These are phyloP conservation scores for Phytopythium vexans DNA, from an alignment of 352 stramenopile genomes.

Conservation along the genomic window DNA sequence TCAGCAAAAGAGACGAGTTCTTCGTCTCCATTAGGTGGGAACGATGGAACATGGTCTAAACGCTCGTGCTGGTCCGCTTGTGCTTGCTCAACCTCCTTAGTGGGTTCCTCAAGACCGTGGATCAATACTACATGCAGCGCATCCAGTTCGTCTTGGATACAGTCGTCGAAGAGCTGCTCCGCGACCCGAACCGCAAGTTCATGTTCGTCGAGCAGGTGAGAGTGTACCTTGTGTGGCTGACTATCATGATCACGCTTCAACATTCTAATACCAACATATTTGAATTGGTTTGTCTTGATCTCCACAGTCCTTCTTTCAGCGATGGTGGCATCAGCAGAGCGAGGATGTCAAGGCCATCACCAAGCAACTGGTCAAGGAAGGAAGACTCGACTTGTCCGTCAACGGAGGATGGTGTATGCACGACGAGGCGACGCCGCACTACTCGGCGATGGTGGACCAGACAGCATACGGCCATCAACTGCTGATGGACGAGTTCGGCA, in stretches of 20 bases:
- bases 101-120: slow-evolving; percentile 95
- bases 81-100: too few relatives aligned
- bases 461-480: slow-evolving; percentile 96
- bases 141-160: slow-evolving; percentile 97
- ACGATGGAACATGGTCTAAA: too few relatives aligned
- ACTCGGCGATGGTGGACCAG: slow-evolving; percentile 98
- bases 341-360: slow-evolving; percentile 67
- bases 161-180: slow-evolving; percentile 81
- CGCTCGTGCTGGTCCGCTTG: too few relatives aligned
- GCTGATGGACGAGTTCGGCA: slow-evolving; percentile 92
- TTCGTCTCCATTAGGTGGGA: too few relatives aligned
- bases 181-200: slow-evolving; percentile 91
- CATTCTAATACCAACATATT: too few relatives aligned
- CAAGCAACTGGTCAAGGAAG: slow-evolving; percentile 86
- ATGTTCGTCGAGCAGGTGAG: slow-evolving; percentile 96
- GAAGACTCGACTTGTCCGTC: slow-evolving; percentile 90
- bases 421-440: slow-evolving; percentile 96
- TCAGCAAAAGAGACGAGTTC: too few relatives aligned
- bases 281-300: too few relatives aligned
- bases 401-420: slow-evolving; percentile 99
- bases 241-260: too few relatives aligned
- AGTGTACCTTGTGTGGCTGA: too few relatives aligned
- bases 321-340: slow-evolving; percentile 94
- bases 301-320: slow-evolving; percentile 95
- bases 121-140: slow-evolving; percentile 95